phyloP scores from a whole-genome alignment of 1,139 yeast genomes.

The Suhomyces bolitotheri region DNA sequence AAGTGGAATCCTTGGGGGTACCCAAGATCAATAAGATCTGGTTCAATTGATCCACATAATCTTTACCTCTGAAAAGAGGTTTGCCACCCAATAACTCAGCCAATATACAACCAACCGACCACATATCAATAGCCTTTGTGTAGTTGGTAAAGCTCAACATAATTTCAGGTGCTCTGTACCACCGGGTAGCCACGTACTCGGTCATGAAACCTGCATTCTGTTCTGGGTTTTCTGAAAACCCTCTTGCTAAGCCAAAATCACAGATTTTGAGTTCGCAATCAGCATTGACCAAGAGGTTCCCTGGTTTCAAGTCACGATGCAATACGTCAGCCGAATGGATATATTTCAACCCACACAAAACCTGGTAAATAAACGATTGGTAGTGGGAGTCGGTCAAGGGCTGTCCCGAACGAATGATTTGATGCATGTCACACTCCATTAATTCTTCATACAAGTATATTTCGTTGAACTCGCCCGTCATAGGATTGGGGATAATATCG shows the following conservation, averaged over 20 bases:
- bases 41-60: conserved; percentile 92
- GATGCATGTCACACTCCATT: conserved; percentile 99
- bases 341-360: conserved; percentile 87
- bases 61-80: conserved; percentile 91
- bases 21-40: conserved; percentile 85
- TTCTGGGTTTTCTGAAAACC: conserved; percentile 82
- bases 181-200: conserved; percentile 95
- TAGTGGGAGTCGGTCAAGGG: conserved; percentile 93
- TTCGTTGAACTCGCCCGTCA: conserved; percentile 76
- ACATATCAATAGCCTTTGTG: conserved; percentile 92
- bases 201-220: conserved; percentile 90
- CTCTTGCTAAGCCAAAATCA: conserved; percentile 96
- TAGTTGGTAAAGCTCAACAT: conserved; percentile 92
- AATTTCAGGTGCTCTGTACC: conserved; percentile 98
- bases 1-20: conserved; percentile 83
- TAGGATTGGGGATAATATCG: conserved; percentile 81
- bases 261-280: conserved; percentile 96
- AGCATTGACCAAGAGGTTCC: conserved; percentile 87
- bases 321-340: conserved; percentile 95
- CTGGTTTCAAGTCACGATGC: conserved; percentile 94
- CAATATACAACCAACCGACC: conserved; percentile 96
- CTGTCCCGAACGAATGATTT: conserved; percentile 90
- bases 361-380: conserved; percentile 90
- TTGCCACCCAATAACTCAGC: conserved; percentile 92
- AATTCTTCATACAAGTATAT: conserved; percentile 89